A percentile compares a stretch with the other conserved stretches of the same genome.
Evolutionary conservation across 768 basidiomycete genomes (phyloP).

Genomic region (Trametes maxima): DNA sequence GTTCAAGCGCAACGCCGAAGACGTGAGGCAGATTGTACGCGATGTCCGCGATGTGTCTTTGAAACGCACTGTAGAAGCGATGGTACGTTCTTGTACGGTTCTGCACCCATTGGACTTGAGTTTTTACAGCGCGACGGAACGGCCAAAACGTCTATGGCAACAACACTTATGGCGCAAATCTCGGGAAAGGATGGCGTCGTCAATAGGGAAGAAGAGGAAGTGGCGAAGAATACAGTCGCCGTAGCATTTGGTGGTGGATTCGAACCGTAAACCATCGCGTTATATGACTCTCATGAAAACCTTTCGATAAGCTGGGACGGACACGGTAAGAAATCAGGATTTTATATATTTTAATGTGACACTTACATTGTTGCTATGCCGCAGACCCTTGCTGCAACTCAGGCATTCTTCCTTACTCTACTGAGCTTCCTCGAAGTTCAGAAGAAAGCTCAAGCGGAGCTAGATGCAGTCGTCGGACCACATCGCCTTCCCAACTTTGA

Average conservation of each 20-base stretch:
- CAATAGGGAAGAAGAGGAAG: background rate
- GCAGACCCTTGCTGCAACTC: conserved; percentile 27
- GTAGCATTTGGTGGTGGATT: conserved; percentile 14
- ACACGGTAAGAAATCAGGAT: background rate
- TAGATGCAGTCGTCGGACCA: conserved; percentile 26
- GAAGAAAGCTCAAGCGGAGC: conserved; percentile 30
- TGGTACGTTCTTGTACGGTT: conserved; percentile 10
- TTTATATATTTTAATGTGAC: no score
- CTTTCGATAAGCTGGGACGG: background rate
- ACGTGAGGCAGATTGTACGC: background rate
- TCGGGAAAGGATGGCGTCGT: background rate
- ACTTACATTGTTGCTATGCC: background rate
- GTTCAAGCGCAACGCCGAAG: conserved; percentile 19
- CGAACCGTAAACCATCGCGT: no score
- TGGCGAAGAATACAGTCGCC: conserved; percentile 2
- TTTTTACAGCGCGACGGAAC: conserved; percentile 6
- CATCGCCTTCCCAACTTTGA: conserved; percentile 13
- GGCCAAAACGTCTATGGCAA: conserved; percentile 4
- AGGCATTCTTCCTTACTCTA: conserved; percentile 30
- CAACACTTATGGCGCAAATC: background rate
- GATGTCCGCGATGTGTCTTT: conserved; percentile 20
- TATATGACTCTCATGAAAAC: background rate
- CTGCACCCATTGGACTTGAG: background rate
- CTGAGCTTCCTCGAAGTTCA: conserved; percentile 30
- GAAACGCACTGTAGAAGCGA: conserved; percentile 15